Percentiles rank a stretch among this genome's conserved stretches.
Evolutionary conservation across 2,329 filamentous ascomycete genomes (phyloP).

Genomic region (Neonectria hederae): DNA sequence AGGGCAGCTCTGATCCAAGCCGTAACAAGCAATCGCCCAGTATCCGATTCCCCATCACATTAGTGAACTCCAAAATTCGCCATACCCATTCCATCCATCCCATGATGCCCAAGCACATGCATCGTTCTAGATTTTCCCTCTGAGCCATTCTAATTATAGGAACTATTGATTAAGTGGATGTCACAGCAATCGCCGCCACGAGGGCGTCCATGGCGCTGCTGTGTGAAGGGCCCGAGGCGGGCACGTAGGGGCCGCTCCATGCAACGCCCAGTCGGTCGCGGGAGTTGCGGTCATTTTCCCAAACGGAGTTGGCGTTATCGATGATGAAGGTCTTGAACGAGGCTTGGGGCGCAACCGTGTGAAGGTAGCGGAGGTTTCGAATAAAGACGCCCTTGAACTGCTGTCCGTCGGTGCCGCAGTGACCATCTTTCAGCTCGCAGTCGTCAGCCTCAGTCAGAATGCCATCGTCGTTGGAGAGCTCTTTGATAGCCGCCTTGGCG

Average conservation of each 20-base stretch:
- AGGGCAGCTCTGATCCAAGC: constrained; percentile 21
- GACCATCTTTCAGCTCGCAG: constrained; percentile 46
- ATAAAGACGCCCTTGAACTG: constrained; percentile 80
- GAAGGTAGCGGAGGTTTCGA: constrained; percentile 69
- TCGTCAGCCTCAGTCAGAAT: constrained; percentile 55
- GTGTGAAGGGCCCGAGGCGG: constrained; percentile 66
- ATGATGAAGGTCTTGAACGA: constrained; percentile 64
- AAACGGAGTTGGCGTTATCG: constrained; percentile 72
- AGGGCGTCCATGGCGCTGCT: constrained; percentile 73
- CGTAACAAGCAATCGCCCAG: constrained; percentile 15
- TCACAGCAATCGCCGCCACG: constrained; percentile 65
- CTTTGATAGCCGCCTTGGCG: constrained; percentile 61
- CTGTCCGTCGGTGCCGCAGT: constrained; percentile 60
- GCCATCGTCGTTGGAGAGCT: constrained; percentile 55
- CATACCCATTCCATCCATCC: constrained; percentile 14
- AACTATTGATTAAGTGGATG: not conserved
- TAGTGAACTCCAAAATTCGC: constrained; percentile 32
- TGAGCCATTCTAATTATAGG: constrained; percentile 10
- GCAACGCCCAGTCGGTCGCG: constrained; percentile 65
- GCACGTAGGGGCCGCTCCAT: constrained; percentile 70
- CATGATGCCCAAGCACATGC: constrained; percentile 12
- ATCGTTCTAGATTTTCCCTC: constrained; percentile 24
- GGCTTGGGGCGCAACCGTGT: constrained; percentile 59
- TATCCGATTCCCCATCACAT: not conserved
- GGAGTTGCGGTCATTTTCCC: constrained; percentile 64